Conservation (phyloP, 164 flowering plant species). For the Warburgia ugandensis region DNA sequence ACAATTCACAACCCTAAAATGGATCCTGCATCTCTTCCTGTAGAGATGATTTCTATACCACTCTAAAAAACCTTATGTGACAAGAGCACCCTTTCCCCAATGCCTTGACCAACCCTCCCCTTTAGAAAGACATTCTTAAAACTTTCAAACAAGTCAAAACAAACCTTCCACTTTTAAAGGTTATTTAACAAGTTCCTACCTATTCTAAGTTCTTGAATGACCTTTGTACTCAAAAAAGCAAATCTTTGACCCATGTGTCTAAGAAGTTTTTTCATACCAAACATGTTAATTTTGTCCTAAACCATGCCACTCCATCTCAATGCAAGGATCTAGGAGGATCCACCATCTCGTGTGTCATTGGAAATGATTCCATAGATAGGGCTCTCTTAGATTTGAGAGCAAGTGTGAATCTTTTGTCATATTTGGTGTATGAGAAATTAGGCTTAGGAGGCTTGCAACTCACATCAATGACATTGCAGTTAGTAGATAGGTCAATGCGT, state of each 20-base stretch:
- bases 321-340: not conserved
- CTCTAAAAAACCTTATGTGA: not conserved
- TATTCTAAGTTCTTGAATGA: not conserved
- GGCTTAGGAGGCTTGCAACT: not conserved
- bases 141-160: not conserved
- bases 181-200: not conserved
- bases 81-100: not conserved
- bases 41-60: too few species aligned
- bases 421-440: not conserved
- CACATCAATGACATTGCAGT: not conserved
- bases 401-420: too few species aligned
- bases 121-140: not conserved
- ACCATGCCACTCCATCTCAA: not conserved
- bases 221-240: not conserved
- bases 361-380: not conserved
- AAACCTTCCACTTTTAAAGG: not conserved
- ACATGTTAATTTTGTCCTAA: not conserved
- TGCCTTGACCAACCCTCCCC: not conserved
- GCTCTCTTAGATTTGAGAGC: not conserved
- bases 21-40: too few species aligned
- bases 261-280: not conserved
- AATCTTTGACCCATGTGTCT: not conserved
- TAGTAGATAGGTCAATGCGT: not conserved
- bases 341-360: not conserved
- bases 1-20: too few species aligned